phyloP scores from a whole-genome alignment of 257 asterid species.

The Solanum microdontum region DNA sequence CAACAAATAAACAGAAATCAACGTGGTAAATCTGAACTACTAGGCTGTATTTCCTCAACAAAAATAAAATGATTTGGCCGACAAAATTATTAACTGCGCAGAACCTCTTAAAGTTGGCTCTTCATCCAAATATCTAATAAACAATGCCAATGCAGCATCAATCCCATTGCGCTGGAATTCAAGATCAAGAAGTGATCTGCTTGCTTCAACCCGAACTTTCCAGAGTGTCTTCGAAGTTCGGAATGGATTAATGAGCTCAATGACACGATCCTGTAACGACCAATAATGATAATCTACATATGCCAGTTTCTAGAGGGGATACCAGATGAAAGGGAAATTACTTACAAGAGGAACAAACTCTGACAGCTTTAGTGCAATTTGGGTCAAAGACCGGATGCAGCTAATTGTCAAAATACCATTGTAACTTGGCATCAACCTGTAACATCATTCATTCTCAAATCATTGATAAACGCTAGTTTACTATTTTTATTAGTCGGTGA shows the following conservation, averaged over 20 bases:
- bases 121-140: constrained; percentile 53
- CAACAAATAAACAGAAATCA: background rate
- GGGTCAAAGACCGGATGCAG: constrained; percentile 73
- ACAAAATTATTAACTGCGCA: background rate
- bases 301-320: background rate
- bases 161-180: constrained; percentile 74
- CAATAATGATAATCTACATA: constrained; percentile 1
- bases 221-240: constrained; percentile 39
- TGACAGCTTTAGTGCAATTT: constrained; percentile 79
- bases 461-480: background rate
- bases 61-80: background rate
- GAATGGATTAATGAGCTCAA: constrained; percentile 64
- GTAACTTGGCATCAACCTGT: constrained; percentile 96
- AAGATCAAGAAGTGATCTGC: constrained; percentile 82
- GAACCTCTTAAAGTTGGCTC: constrained; percentile 84
- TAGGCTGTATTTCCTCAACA: background rate
- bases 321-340: constrained; percentile 5
- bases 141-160: constrained; percentile 63
- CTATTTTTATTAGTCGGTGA: background rate
- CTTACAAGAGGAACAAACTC: constrained; percentile 82
- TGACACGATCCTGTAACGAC: constrained; percentile 57
- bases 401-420: constrained; percentile 82
- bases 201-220: constrained; percentile 76
- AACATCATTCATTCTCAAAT: constrained; percentile 7
- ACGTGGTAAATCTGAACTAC: background rate